Conservation (phyloP, 306 rosid genomes). For the Coriaria nepalensis region DNA sequence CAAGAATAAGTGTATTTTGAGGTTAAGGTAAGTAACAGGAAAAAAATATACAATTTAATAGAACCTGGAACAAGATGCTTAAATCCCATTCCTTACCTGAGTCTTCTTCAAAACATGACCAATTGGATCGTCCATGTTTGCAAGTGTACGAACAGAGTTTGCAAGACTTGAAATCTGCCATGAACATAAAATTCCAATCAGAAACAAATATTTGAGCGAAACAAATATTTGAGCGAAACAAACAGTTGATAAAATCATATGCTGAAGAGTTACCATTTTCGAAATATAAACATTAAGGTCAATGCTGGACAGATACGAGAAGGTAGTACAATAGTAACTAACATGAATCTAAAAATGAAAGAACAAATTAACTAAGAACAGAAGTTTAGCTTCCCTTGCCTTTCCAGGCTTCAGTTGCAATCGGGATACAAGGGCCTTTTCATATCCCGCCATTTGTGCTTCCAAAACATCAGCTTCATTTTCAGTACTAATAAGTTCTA, state of each 20-base stretch:
- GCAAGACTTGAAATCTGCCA: constrained; percentile 77
- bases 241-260: no score
- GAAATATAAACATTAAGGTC: no score
- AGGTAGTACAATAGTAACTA: no score
- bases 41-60: no score
- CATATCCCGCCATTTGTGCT: constrained; percentile 72
- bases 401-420: constrained; percentile 68
- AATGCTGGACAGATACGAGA: no score
- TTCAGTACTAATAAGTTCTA: constrained; percentile 49
- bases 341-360: neutral
- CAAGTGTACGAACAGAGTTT: constrained; percentile 58
- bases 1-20: no score
- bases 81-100: constrained; percentile 50
- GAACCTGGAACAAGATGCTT: no score
- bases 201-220: no score
- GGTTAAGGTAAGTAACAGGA: no score
- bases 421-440: constrained; percentile 68
- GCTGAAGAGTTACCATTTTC: no score
- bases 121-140: constrained; percentile 95
- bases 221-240: no score
- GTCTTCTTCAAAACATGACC: constrained; percentile 67
- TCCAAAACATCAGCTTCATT: constrained; percentile 74
- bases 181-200: no score
- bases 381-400: constrained; percentile 32
- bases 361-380: constrained; percentile 3